Percentiles rank a stretch among this genome's conserved stretches.
These are phyloP conservation scores for Suillus brevipes DNA, from an alignment of 768 basidiomycete genomes.

Conservation along the genomic window DNA sequence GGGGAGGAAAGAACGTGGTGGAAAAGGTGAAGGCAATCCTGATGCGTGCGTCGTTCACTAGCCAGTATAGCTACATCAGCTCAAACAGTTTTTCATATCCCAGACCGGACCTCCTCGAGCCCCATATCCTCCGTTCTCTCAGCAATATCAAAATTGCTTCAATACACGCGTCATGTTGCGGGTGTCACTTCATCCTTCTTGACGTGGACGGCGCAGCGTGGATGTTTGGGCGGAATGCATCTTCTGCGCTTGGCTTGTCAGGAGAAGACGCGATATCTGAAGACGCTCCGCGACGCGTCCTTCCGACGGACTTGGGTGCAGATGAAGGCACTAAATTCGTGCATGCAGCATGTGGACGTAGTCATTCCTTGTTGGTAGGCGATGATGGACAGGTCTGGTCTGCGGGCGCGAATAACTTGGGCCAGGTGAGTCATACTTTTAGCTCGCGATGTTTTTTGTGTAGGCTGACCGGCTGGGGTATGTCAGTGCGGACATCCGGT, in stretches of 20 bases:
- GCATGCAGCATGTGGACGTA: constrained; percentile 78
- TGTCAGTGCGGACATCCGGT: constrained; percentile 69
- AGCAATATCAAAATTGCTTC: constrained; percentile 74
- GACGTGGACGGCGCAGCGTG: constrained; percentile 80
- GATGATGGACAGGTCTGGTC: constrained; percentile 83
- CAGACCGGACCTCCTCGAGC: constrained; percentile 83
- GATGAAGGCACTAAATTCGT: constrained; percentile 62
- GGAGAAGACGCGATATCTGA: constrained; percentile 65
- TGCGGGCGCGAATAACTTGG: constrained; percentile 76
- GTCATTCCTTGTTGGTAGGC: constrained; percentile 81
- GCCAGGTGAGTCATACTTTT: constrained; percentile 58
- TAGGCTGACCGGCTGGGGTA: not conserved
- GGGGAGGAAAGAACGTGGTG: constrained; percentile 71
- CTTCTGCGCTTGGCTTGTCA: constrained; percentile 62
- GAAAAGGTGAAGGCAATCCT: constrained; percentile 42
- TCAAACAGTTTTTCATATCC: constrained; percentile 19
- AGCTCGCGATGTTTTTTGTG: not conserved
- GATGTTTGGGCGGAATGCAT: constrained; percentile 86
- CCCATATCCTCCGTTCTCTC: constrained; percentile 86
- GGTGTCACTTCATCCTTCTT: constrained; percentile 75
- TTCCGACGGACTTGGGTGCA: constrained; percentile 62
- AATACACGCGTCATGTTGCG: constrained; percentile 72
- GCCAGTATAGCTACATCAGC: not conserved
- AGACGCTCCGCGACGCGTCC: constrained; percentile 65
- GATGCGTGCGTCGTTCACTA: constrained; percentile 27